phyloP scores from a whole-genome alignment of 306 rosid genomes.

The Sicyos baderoa region DNA sequence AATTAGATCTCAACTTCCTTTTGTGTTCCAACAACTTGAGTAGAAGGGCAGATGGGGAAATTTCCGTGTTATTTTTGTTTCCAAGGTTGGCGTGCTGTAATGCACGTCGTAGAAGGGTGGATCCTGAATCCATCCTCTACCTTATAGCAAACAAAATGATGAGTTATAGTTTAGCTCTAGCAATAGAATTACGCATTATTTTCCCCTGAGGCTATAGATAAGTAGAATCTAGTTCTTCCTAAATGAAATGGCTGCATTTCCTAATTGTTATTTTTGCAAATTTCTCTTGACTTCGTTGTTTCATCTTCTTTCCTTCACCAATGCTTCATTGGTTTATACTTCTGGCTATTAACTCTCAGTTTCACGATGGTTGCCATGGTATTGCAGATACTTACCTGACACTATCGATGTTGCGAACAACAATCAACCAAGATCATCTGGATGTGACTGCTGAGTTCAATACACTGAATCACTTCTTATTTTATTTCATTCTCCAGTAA shows the following conservation, averaged over 20 bases:
- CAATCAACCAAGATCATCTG: conserved; percentile 72
- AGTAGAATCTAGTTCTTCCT: not conserved
- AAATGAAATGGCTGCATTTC: not conserved
- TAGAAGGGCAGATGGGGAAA: not conserved
- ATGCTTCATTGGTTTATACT: not conserved
- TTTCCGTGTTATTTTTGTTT: too few relatives aligned
- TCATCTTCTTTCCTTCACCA: not conserved
- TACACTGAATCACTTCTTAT: conserved; percentile 16
- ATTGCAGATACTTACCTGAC: conserved; percentile 85
- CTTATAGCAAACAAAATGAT: not conserved
- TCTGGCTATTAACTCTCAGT: not conserved
- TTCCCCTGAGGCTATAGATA: not conserved
- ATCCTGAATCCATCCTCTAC: not conserved
- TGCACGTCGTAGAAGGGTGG: too few relatives aligned
- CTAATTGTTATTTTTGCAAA: not conserved
- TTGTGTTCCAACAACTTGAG: too few relatives aligned
- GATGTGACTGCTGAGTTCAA: conserved; percentile 76
- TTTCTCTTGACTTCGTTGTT: not conserved
- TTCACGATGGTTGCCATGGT: conserved; percentile 20
- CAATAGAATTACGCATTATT: not conserved
- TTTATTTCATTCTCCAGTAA: conserved; percentile 30
- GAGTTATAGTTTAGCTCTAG: conserved; percentile 2
- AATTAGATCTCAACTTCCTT: not conserved
- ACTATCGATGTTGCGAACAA: conserved; percentile 82
- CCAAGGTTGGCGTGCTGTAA: too few relatives aligned